These are phyloP conservation scores for Fusarium nematophilum DNA, from an alignment of 2,329 filamentous ascomycete genomes.

Conservation along the genomic window DNA sequence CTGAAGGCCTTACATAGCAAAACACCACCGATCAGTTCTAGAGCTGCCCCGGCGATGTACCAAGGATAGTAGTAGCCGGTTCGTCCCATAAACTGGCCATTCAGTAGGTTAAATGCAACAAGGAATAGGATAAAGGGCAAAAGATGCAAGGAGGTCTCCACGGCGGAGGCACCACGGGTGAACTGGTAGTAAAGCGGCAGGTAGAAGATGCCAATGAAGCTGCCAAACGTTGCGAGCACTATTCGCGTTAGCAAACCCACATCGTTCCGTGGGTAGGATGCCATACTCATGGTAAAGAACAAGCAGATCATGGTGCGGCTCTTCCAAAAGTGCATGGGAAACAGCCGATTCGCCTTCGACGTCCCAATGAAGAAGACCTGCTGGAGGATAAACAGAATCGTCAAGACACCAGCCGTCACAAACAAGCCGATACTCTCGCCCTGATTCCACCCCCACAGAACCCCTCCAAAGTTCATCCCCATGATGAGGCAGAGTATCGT, in stretches of 20 bases:
- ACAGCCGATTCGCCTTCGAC: slow-evolving; percentile 47
- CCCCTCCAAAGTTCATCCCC: slow-evolving; percentile 62
- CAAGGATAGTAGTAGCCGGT: slow-evolving; percentile 20
- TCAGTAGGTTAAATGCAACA: slow-evolving; percentile 15
- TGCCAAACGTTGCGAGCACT: slow-evolving; percentile 18
- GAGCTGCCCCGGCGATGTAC: slow-evolving; percentile 2
- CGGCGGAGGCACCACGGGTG: slow-evolving; percentile 2
- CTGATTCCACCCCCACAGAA: slow-evolving; percentile 57
- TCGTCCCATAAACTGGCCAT: slow-evolving; percentile 12
- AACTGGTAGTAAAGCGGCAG: slow-evolving; percentile 19
- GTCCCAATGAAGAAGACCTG: slow-evolving; percentile 48
- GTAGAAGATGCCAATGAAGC: slow-evolving; percentile 23
- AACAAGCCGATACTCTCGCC: slow-evolving; percentile 58
- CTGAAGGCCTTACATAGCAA: slow-evolving; percentile 3
- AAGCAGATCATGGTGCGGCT: slow-evolving; percentile 53
- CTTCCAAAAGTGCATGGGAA: slow-evolving; percentile 60
- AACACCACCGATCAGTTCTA: slow-evolving; percentile 10
- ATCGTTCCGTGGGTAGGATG: no score
- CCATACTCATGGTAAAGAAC: slow-evolving; percentile 50
- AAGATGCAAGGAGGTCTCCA: slow-evolving; percentile 9
- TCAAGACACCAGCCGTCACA: slow-evolving; percentile 53
- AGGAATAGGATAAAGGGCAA: slow-evolving; percentile 17
- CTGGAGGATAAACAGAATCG: slow-evolving; percentile 55
- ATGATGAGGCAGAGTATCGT: slow-evolving; percentile 56
- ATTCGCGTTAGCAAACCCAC: no score